phyloP scores from a whole-genome alignment of 1,284 basidiomycete genomes.

The Cutaneotrichosporon daszewskae region DNA sequence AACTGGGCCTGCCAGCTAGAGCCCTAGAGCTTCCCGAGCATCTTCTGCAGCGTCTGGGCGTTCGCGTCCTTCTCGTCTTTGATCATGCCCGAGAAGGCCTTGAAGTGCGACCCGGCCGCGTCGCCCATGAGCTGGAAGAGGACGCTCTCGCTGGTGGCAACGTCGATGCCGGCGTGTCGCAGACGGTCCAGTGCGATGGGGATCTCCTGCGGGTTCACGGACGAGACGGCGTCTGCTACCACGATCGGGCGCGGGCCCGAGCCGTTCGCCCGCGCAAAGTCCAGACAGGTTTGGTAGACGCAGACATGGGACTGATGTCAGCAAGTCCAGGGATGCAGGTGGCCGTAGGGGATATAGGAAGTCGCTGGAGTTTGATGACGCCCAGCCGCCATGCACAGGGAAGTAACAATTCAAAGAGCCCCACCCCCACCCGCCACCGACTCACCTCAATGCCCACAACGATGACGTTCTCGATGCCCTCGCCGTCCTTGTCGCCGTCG shows the following conservation, averaged over 20 bases:
- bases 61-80: slow-evolving; percentile 71
- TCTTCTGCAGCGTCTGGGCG: slow-evolving; percentile 23
- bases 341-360: too few species aligned
- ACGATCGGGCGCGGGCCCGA: slow-evolving; percentile 51
- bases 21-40: too few species aligned
- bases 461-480: slow-evolving; percentile 57
- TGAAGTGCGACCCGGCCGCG: slow-evolving; percentile 64
- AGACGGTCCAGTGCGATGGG: slow-evolving; percentile 55
- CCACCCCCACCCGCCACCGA: neutral
- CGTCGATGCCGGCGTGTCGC: slow-evolving; percentile 65
- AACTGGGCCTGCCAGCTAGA: too few species aligned
- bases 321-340: neutral
- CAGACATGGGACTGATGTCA: slow-evolving; percentile 68
- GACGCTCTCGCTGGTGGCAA: slow-evolving; percentile 76
- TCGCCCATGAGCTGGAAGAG: slow-evolving; percentile 67
- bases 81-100: slow-evolving; percentile 63
- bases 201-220: slow-evolving; percentile 58
- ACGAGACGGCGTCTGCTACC: slow-evolving; percentile 77
- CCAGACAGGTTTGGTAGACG: slow-evolving; percentile 72
- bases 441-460: slow-evolving; percentile 71
- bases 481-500: slow-evolving; percentile 3
- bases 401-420: too few species aligned
- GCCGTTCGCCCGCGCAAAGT: slow-evolving; percentile 51
- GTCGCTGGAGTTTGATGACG: too few species aligned
- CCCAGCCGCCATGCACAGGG: too few species aligned